These are phyloP conservation scores for Solidago caesia DNA, from an alignment of 129 eudicot species.

Conservation along the genomic window DNA sequence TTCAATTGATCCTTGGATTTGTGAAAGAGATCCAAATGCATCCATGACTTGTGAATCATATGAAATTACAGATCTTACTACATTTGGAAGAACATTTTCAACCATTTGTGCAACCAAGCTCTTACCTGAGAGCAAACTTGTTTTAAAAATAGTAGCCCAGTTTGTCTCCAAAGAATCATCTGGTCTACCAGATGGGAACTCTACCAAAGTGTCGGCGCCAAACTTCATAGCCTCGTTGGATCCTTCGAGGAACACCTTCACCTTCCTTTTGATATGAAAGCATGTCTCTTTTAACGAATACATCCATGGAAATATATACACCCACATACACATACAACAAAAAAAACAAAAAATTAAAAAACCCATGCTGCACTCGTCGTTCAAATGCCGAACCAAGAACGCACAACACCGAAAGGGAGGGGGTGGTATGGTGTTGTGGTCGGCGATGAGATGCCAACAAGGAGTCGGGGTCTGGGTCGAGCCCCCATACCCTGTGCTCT, in stretches of 20 bases:
- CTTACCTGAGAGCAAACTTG: conserved; percentile 57
- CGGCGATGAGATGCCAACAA: too few relatives aligned
- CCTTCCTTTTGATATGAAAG: conserved; percentile 76
- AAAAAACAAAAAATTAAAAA: too few relatives aligned
- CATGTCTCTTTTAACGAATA: conserved; percentile 81
- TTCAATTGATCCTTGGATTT: conserved; percentile 78
- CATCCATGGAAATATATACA: conserved; percentile 70
- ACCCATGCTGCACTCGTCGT: too few relatives aligned
- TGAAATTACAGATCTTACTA: conserved; percentile 60
- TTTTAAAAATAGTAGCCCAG: conserved; percentile 77
- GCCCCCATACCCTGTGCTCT: too few relatives aligned
- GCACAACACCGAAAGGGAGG: too few relatives aligned
- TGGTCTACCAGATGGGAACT: conserved; percentile 51
- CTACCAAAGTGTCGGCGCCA: conserved; percentile 86
- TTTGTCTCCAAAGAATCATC: conserved; percentile 36
- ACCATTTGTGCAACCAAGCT: conserved; percentile 60
- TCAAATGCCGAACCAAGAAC: too few relatives aligned
- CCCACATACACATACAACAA: too few relatives aligned
- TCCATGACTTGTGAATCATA: conserved; percentile 84
- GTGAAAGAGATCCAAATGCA: conserved; percentile 87
- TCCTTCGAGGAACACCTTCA: conserved; percentile 90
- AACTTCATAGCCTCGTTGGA: conserved; percentile 75
- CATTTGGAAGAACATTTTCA: conserved; percentile 66
- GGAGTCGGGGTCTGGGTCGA: too few relatives aligned
- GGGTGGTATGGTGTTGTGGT: too few relatives aligned